Conservation (phyloP, 495 filamentous ascomycete genomes). For the Talaromyces proteolyticus region DNA sequence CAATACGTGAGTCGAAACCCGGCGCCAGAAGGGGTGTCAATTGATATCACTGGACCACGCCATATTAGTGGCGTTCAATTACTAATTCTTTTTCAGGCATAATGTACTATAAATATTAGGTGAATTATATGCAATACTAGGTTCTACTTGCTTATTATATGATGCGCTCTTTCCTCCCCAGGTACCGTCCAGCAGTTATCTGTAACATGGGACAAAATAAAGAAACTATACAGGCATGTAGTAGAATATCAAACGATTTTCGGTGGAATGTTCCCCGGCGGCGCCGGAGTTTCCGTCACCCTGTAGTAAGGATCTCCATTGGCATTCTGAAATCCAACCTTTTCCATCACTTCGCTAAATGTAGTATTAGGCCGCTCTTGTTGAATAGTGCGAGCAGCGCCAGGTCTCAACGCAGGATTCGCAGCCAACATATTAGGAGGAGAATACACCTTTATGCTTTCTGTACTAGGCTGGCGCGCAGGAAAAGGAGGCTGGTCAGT, state of each 20-base stretch:
- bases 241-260: not conserved
- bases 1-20: too few species aligned
- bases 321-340: slow-evolving; percentile 39
- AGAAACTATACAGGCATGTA: not conserved
- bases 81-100: too few species aligned
- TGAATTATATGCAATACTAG: not conserved
- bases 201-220: not conserved
- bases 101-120: too few species aligned
- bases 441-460: slow-evolving; percentile 67
- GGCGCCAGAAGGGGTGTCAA: too few species aligned
- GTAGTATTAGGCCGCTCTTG: slow-evolving; percentile 46
- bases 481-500: not conserved
- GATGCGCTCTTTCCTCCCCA: not conserved
- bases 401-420: not conserved
- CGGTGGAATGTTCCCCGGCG: not conserved
- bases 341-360: slow-evolving; percentile 61
- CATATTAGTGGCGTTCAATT: too few species aligned
- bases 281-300: slow-evolving; percentile 10
- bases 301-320: slow-evolving; percentile 31
- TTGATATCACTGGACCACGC: too few species aligned
- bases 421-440: slow-evolving; percentile 45
- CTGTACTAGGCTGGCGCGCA: slow-evolving; percentile 49
- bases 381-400: slow-evolving; percentile 18
- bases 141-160: not conserved
- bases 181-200: not conserved